Conservation (phyloP, 2,329 filamentous ascomycete species). For the Zasmidium citrigriseum region DNA sequence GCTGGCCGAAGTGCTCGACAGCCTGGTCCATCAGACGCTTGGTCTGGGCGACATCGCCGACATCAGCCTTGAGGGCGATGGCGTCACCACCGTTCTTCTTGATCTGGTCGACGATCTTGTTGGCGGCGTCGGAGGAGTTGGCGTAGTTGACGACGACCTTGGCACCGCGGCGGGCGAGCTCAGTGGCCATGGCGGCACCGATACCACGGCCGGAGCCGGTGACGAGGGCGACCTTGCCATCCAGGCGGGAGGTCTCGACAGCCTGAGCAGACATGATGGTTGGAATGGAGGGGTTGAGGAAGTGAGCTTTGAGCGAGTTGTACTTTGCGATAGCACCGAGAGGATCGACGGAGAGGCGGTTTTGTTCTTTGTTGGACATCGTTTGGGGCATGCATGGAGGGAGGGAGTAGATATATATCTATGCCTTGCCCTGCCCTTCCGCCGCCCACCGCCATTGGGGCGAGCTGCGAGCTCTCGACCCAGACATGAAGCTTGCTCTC, state of each 20-base stretch:
- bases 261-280: slow-evolving; percentile 38
- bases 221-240: slow-evolving; percentile 57
- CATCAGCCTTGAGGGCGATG: slow-evolving; percentile 67
- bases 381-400: neutral
- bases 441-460: neutral
- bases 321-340: slow-evolving; percentile 27
- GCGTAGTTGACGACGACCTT: slow-evolving; percentile 69
- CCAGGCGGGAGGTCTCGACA: slow-evolving; percentile 52
- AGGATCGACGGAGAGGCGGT: slow-evolving; percentile 25
- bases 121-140: slow-evolving; percentile 64
- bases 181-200: slow-evolving; percentile 65
- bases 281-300: slow-evolving; percentile 23
- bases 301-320: slow-evolving; percentile 22
- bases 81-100: slow-evolving; percentile 64
- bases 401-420: slow-evolving; percentile 11
- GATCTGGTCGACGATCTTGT: slow-evolving; percentile 67
- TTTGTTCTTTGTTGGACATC: slow-evolving; percentile 17
- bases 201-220: slow-evolving; percentile 64
- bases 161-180: slow-evolving; percentile 65
- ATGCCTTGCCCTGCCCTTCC: neutral
- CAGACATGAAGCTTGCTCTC: neutral
- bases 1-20: slow-evolving; percentile 63
- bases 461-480: neutral
- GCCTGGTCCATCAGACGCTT: slow-evolving; percentile 64
- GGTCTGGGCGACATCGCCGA: slow-evolving; percentile 65